These are phyloP conservation scores for Lathyrus oleraceus DNA, from an alignment of 306 rosid genomes.

Conservation along the genomic window DNA sequence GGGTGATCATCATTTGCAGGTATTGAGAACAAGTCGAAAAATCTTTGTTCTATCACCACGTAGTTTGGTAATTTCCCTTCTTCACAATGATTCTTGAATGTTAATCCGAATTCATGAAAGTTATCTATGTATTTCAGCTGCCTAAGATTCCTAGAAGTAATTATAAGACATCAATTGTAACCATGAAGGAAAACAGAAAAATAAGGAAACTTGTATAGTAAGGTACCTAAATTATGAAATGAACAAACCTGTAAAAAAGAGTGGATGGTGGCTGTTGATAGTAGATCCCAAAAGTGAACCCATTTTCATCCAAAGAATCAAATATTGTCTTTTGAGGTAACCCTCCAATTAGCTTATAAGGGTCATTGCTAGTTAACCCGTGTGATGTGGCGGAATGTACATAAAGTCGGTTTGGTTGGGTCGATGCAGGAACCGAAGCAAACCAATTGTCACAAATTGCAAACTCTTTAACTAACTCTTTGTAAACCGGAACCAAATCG, in stretches of 20 bases:
- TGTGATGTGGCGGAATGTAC: slow-evolving; percentile 84
- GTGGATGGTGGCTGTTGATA: slow-evolving; percentile 61
- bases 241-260: slow-evolving; percentile 60
- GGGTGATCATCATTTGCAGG: slow-evolving; percentile 83
- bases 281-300: slow-evolving; percentile 68
- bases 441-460: slow-evolving; percentile 86
- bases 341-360: slow-evolving; percentile 52
- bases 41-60: slow-evolving; percentile 73
- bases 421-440: slow-evolving; percentile 66
- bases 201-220: background rate
- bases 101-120: slow-evolving; percentile 49
- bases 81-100: slow-evolving; percentile 64
- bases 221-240: background rate
- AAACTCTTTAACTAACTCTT: slow-evolving; percentile 60
- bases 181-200: background rate
- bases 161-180: background rate
- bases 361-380: slow-evolving; percentile 60
- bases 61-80: slow-evolving; percentile 78
- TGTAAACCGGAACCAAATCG: slow-evolving; percentile 53
- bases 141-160: slow-evolving; percentile 55
- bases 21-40: slow-evolving; percentile 43
- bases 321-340: slow-evolving; percentile 85
- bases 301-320: slow-evolving; percentile 70
- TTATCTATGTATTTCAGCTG: slow-evolving; percentile 55
- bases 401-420: slow-evolving; percentile 79